These are phyloP conservation scores for Rhododendron henanense DNA, from an alignment of 148 eudicot species.

Conservation along the genomic window DNA sequence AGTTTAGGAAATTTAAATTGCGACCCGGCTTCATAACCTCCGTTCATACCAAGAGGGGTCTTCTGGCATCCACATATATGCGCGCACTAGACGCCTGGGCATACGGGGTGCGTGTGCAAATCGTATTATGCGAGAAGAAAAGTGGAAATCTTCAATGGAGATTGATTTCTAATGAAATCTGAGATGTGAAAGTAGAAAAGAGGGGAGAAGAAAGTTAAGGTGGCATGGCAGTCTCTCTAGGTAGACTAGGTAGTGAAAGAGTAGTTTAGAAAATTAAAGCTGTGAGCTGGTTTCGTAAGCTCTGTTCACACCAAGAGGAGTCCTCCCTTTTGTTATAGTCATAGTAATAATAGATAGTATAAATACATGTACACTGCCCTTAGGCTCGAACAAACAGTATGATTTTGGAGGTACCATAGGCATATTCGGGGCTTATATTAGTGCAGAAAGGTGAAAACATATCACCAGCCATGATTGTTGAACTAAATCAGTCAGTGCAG, in stretches of 20 bases:
- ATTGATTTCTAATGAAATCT: background rate
- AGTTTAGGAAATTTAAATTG: background rate
- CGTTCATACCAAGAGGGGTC: background rate
- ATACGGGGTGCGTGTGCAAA: background rate
- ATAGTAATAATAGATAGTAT: background rate
- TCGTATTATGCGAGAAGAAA: background rate
- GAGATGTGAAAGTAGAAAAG: background rate
- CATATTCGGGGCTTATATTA: background rate
- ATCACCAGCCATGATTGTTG: background rate
- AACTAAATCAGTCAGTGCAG: background rate
- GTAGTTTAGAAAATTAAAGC: background rate
- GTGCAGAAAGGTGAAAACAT: background rate
- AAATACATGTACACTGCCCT: background rate
- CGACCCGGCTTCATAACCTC: background rate
- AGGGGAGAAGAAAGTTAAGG: background rate
- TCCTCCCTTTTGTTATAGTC: background rate
- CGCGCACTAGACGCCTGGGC: background rate
- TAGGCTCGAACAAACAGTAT: background rate
- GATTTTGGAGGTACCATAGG: background rate
- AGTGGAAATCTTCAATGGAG: background rate
- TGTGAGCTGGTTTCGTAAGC: background rate
- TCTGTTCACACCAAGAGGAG: background rate
- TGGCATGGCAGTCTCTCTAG: background rate
- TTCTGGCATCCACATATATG: background rate
- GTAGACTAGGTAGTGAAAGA: background rate